These are phyloP conservation scores for Triticum dicoccoides DNA, from an alignment of 176 grass and related monocot species.

Conservation along the genomic window DNA sequence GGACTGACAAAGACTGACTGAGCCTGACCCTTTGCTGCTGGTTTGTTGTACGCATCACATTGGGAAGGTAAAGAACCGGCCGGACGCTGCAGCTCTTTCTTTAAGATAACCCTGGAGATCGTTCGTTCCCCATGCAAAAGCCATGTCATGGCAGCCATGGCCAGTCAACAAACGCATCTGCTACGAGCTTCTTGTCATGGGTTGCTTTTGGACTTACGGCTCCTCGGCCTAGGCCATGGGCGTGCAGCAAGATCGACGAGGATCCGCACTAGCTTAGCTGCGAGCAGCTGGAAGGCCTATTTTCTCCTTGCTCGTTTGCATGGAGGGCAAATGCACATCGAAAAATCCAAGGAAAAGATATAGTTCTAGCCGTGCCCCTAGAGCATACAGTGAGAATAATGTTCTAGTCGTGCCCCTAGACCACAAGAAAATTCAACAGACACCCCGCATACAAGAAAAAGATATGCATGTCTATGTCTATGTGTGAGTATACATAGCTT, in stretches of 20 bases:
- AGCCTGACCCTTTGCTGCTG: conserved; percentile 43
- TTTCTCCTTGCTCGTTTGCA: neutral
- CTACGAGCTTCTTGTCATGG: conserved; percentile 22
- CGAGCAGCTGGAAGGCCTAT: neutral
- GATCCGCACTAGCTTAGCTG: neutral
- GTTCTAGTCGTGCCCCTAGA: neutral
- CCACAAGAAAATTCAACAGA: neutral
- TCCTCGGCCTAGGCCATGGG: neutral
- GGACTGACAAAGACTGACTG: conserved; percentile 42
- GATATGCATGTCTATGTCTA: neutral
- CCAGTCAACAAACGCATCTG: conserved; percentile 37
- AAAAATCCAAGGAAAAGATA: neutral
- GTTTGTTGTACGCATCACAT: conserved; percentile 33
- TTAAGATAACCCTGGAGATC: conserved; percentile 31
- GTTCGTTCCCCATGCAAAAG: conserved; percentile 34
- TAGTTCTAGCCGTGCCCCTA: neutral
- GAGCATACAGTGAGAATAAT: too few relatives aligned
- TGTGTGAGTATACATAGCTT: neutral
- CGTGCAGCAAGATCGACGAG: conserved; percentile 23
- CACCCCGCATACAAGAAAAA: neutral
- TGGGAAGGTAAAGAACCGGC: conserved; percentile 41
- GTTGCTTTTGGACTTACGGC: conserved; percentile 14
- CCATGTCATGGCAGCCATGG: neutral
- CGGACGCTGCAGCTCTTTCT: conserved; percentile 6
- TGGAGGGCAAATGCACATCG: neutral